These are phyloP conservation scores for Angophora floribunda DNA, from an alignment of 345 rosid species.

Conservation along the genomic window DNA sequence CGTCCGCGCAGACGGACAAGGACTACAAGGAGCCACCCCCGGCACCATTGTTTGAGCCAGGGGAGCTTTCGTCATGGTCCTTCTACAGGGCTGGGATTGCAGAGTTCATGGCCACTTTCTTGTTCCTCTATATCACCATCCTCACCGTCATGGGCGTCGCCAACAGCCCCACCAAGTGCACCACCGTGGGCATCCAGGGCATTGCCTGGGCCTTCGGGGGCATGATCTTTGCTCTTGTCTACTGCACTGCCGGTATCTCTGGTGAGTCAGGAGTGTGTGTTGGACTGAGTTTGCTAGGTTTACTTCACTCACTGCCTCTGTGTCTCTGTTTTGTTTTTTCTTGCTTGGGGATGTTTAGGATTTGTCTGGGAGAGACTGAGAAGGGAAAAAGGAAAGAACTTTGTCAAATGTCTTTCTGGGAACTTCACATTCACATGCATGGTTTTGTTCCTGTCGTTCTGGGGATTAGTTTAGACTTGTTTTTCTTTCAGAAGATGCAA, in stretches of 20 bases:
- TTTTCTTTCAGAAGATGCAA: neutral
- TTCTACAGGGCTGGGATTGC: conserved; percentile 72
- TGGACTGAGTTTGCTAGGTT: neutral
- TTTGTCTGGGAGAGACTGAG: neutral
- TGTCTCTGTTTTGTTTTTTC: neutral
- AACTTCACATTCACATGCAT: neutral
- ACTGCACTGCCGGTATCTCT: conserved; percentile 75
- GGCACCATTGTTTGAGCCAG: conserved; percentile 54
- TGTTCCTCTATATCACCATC: conserved; percentile 55
- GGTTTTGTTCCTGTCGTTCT: neutral
- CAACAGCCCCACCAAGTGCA: conserved; percentile 22
- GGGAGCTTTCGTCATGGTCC: conserved; percentile 61
- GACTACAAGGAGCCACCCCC: conserved; percentile 58
- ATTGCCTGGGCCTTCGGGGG: conserved; percentile 82
- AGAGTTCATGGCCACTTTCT: conserved; percentile 55
- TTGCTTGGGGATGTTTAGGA: neutral
- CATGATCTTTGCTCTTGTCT: conserved; percentile 76
- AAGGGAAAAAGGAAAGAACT: neutral
- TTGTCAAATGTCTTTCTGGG: neutral
- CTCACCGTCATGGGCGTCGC: conserved; percentile 63
- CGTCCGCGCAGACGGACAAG: conserved; percentile 43
- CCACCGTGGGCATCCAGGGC: conserved; percentile 61
- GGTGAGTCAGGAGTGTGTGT: conserved; percentile 8
- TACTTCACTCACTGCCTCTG: neutral
- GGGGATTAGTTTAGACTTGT: neutral